Conservation (phyloP, 129 eudicot species). For the Flaveria brownii region DNA sequence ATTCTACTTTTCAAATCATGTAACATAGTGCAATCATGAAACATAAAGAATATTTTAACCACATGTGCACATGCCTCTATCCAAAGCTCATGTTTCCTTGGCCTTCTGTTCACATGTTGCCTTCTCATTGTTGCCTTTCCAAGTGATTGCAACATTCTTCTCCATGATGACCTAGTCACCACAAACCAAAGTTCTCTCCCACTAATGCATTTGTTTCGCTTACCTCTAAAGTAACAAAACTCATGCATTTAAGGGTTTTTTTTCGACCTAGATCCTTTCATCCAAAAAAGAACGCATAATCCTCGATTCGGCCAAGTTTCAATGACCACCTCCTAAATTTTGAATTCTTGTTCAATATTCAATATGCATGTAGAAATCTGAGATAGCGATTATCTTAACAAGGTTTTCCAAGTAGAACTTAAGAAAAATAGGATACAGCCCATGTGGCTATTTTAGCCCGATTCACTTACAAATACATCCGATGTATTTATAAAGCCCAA, state of each 20-base stretch:
- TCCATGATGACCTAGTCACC: background rate
- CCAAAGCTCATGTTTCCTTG: background rate
- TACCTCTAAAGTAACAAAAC: background rate
- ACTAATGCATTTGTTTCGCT: background rate
- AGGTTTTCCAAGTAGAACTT: background rate
- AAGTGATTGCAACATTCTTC: background rate
- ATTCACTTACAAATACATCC: background rate
- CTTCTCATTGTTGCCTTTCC: background rate
- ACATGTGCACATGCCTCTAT: background rate
- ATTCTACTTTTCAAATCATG: no score
- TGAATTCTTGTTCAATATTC: background rate
- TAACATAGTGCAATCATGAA: no score
- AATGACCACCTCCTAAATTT: background rate
- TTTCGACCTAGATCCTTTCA: background rate
- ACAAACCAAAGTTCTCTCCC: conserved; percentile 2
- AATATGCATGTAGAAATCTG: background rate
- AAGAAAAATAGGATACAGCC: background rate
- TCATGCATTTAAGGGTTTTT: background rate
- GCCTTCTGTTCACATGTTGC: background rate
- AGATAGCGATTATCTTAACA: background rate
- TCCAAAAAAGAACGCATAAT: background rate
- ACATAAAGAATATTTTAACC: background rate
- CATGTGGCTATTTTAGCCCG: background rate
- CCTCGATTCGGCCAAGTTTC: background rate
- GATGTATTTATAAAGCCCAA: background rate